Base-by-base conservation (phyloP, 805 yeast genomes). In the Metschnikowia lochheadii region DNA sequence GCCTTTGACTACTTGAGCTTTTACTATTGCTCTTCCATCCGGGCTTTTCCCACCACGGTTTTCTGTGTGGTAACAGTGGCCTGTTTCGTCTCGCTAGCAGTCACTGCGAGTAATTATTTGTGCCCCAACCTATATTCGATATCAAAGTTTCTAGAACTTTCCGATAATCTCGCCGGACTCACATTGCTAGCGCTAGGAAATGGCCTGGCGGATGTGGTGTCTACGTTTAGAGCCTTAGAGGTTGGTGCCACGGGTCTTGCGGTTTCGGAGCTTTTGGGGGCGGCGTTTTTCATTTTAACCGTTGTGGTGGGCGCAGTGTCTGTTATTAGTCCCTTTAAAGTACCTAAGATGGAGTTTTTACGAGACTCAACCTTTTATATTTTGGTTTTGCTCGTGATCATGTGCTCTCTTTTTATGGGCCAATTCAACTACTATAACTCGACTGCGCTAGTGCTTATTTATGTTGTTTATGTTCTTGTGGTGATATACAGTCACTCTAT, bases 161-260 rank as follows among this genome's bases (percentile, higher is more conserved):
- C 91, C 15, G 94, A 89, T 52, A 82, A 87, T 51, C 68, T 91
- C 17, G 83, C 94, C 11, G 98, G 98, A 0, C 77, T 92, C 56
- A 91, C 97, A 0, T 69, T 92, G 20, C 70, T 94, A 47, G 96
- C 98, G 0, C 76, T 92, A 53, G 98, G 97, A 0, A 92, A 92
- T 67, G 96, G 96, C 3, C 78, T 95, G 0, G 96, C 97, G 0
- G 99, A 92, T 65, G 82, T 92, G 3, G 78, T 90, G 35, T 80
- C 92, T 43, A 89, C 96, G 0, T 88, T 83, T 63, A 83, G 85
- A 44, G 96, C 97, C 3, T 79, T 94, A 81, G 75, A 77, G 11
- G 69, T 82, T 1, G 84, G 81, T n/a, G 80, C 88, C 1, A 81
- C 85, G 0, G 79, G 89, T 0, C 70, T 92, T 62, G 97, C 98